Percentiles rank a stretch among this genome's conserved stretches.
Conservation (phyloP, 2,329 filamentous ascomycete genomes). For the Neophaeococcomyces mojaviensis region DNA sequence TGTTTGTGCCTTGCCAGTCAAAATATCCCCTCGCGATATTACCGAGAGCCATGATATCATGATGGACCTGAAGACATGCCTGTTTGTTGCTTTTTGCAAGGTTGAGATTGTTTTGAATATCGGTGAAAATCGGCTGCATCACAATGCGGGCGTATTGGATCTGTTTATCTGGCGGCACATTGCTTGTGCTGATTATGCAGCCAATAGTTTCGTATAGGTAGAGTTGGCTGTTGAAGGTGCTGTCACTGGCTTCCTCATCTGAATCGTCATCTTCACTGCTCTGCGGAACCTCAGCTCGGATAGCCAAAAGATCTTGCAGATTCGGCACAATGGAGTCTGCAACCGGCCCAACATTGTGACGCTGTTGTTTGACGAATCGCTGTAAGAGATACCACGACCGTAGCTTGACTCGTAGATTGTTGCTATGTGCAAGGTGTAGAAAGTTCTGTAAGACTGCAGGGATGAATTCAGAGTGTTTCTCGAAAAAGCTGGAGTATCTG, state of each 20-base stretch:
- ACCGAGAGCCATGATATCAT: slow-evolving; percentile 91
- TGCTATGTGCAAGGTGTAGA: slow-evolving; percentile 80
- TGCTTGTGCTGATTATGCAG: slow-evolving; percentile 74
- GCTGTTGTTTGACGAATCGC: slow-evolving; percentile 80
- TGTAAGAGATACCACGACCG: slow-evolving; percentile 97
- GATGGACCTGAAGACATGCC: slow-evolving; percentile 81
- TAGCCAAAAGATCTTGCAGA: slow-evolving; percentile 76
- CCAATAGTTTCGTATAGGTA: slow-evolving; percentile 94
- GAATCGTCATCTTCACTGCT: slow-evolving; percentile 81
- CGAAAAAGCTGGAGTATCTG: slow-evolving; percentile 87
- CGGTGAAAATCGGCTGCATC: slow-evolving; percentile 80
- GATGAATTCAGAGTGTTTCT: slow-evolving; percentile 72
- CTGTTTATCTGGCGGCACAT: slow-evolving; percentile 75
- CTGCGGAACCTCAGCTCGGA: slow-evolving; percentile 79
- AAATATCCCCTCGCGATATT: slow-evolving; percentile 89
- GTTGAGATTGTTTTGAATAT: slow-evolving; percentile 73
- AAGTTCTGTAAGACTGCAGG: slow-evolving; percentile 85
- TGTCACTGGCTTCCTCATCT: slow-evolving; percentile 83
- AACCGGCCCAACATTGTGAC: slow-evolving; percentile 75
- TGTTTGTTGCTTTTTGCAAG: slow-evolving; percentile 73
- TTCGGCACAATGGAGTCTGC: slow-evolving; percentile 88
- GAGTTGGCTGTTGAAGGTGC: slow-evolving; percentile 81
- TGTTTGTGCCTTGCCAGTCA: slow-evolving; percentile 54
- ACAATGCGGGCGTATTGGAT: slow-evolving; percentile 79
- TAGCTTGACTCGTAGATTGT: slow-evolving; percentile 76